Evolutionary conservation across 768 basidiomycete genomes (phyloP).

Genomic region (Crepidotus variabilis): DNA sequence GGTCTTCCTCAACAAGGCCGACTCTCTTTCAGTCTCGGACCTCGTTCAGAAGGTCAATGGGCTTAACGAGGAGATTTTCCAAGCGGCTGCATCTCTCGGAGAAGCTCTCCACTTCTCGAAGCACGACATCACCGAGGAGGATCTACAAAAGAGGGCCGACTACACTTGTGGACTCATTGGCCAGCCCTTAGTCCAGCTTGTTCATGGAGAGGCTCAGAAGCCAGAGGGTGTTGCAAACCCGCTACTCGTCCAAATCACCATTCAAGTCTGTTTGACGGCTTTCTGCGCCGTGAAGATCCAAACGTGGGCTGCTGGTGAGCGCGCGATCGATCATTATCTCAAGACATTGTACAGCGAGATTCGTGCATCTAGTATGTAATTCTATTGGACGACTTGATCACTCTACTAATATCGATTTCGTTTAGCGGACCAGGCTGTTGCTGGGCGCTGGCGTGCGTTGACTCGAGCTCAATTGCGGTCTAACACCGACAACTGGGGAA

Average conservation of each 20-base stretch:
- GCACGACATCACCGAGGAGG: conserved; percentile 7
- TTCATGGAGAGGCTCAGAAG: background rate
- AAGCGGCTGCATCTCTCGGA: conserved; percentile 44
- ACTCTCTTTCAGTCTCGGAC: conserved; percentile 39
- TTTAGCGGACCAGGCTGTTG: conserved; percentile 40
- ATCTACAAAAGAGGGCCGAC: background rate
- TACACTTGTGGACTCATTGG: conserved; percentile 5
- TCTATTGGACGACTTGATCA: too few species aligned
- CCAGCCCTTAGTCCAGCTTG: background rate
- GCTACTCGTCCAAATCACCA: conserved; percentile 31
- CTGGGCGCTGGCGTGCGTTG: conserved; percentile 41
- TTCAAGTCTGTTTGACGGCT: conserved; percentile 21
- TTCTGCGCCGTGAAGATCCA: background rate
- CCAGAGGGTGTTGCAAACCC: conserved; percentile 22
- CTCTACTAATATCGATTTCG: background rate
- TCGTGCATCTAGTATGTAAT: conserved; percentile 28
- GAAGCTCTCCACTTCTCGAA: conserved; percentile 28
- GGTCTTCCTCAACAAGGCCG: conserved; percentile 39
- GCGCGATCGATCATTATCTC: background rate
- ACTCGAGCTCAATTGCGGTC: conserved; percentile 23
- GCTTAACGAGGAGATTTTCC: conserved; percentile 47
- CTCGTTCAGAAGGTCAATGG: conserved; percentile 38
- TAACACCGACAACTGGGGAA: conserved; percentile 13
- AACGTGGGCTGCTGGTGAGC: background rate
- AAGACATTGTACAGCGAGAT: conserved; percentile 27